A percentile compares a stretch with the other conserved stretches of the same genome.
phyloP scores from a whole-genome alignment of 2,329 filamentous ascomycete species.

The Apiospora kogelbergensis region DNA sequence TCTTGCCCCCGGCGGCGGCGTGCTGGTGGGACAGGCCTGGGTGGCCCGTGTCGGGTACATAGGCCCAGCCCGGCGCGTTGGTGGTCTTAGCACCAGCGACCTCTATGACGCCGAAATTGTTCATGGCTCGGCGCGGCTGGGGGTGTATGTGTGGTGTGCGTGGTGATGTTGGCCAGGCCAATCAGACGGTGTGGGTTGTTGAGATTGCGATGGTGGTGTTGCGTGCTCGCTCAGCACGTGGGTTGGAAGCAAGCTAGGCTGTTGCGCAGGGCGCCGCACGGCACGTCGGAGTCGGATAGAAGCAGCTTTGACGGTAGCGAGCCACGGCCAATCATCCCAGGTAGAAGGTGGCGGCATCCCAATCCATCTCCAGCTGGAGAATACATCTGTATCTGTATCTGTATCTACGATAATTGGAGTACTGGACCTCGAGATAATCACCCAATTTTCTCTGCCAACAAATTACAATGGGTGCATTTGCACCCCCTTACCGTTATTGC shows the following conservation, averaged over 20 bases:
- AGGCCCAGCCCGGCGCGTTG: slow-evolving; percentile 84
- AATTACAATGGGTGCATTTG: neutral
- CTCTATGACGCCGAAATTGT: slow-evolving; percentile 78
- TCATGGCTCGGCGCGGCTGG: slow-evolving; percentile 40
- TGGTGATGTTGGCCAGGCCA: neutral
- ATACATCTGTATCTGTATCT: no score
- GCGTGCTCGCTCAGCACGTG: neutral
- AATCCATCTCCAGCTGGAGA: neutral
- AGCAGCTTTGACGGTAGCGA: neutral
- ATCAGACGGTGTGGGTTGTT: neutral
- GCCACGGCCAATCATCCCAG: neutral
- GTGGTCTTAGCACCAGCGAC: slow-evolving; percentile 69
- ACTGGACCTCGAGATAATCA: neutral
- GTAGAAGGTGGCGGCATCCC: neutral
- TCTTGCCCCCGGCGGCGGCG: slow-evolving; percentile 4
- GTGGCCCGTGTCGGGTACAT: slow-evolving; percentile 74
- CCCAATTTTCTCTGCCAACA: neutral
- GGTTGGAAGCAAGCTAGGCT: neutral
- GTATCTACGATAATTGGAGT: neutral
- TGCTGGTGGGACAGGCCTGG: slow-evolving; percentile 51
- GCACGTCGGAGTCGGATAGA: neutral
- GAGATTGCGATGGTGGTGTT: neutral
- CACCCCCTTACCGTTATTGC: neutral
- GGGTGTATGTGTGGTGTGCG: neutral
- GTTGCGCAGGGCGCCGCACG: neutral